Evolutionary conservation across 148 eudicot genomes (phyloP).

Genomic region (Fagopyrum homotropicum): DNA sequence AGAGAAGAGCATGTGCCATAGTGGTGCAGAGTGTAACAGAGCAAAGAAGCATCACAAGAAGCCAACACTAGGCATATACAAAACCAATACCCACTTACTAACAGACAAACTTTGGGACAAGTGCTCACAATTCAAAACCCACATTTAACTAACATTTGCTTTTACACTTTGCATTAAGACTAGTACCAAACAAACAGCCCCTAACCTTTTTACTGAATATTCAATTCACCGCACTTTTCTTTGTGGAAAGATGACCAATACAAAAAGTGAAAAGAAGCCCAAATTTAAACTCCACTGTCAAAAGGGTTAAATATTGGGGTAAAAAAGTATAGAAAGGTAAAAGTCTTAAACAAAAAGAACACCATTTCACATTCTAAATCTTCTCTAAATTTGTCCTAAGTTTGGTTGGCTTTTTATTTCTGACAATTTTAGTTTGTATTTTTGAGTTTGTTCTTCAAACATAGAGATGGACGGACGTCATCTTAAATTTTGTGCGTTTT

Average conservation of each 20-base stretch:
- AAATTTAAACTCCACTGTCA: not conserved
- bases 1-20: not conserved
- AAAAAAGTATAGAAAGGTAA: constrained; percentile 4
- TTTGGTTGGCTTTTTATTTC: not conserved
- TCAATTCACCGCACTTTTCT: not conserved
- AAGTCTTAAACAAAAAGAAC: constrained; percentile 7
- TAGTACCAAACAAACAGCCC: not conserved
- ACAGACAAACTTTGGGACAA: not conserved
- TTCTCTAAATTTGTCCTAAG: not conserved
- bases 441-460: not conserved
- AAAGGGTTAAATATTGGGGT: not conserved
- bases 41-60: constrained; percentile 1
- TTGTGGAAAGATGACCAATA: constrained; percentile 1
- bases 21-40: not conserved
- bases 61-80: not conserved
- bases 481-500: not conserved
- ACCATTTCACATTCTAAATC: not conserved
- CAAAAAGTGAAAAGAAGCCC: constrained; percentile 6
- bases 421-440: not conserved
- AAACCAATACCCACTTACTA: not conserved
- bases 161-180: not conserved
- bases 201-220: not conserved
- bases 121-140: constrained; percentile 1
- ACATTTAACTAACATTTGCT: not conserved
- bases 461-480: not conserved